phyloP scores from a whole-genome alignment of 2,329 filamentous ascomycete genomes.

The Fusarium sp. region DNA sequence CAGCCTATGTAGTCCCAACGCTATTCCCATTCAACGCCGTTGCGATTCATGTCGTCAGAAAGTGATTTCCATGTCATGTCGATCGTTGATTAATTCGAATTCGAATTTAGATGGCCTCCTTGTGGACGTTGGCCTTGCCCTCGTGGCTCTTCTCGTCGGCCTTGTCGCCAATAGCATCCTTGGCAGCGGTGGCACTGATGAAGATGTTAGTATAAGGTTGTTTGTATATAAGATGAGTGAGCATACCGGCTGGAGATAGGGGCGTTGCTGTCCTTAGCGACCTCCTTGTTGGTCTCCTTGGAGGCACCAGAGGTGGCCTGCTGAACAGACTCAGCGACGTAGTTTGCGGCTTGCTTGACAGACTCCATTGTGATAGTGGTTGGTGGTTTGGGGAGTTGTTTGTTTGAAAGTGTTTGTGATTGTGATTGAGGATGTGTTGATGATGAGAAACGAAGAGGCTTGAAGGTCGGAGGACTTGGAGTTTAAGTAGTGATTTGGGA shows the following conservation, averaged over 20 bases:
- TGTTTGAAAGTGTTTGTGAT: constrained; percentile 20
- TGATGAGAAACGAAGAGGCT: constrained; percentile 2
- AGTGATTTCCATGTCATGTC: not conserved
- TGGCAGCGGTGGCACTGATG: constrained; percentile 58
- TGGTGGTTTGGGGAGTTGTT: constrained; percentile 34
- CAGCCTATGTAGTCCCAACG: constrained; percentile 14
- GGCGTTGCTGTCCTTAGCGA: constrained; percentile 72
- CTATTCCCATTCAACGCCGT: constrained; percentile 28
- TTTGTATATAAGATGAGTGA: not conserved
- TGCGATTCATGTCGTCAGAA: not conserved
- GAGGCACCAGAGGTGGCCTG: constrained; percentile 66
- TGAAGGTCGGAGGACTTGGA: constrained; percentile 18
- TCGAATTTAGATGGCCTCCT: not conserved
- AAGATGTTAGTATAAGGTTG: constrained; percentile 45
- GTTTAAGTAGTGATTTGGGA: constrained; percentile 42
- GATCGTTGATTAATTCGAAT: not conserved
- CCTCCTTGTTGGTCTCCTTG: constrained; percentile 78
- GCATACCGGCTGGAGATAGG: constrained; percentile 65
- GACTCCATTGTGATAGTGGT: constrained; percentile 61
- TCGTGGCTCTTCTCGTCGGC: constrained; percentile 57
- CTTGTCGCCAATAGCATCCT: constrained; percentile 64
- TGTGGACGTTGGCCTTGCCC: constrained; percentile 54
- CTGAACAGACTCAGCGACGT: constrained; percentile 75
- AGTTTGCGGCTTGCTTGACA: constrained; percentile 73
- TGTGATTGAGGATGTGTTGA: constrained; percentile 26